Evolutionary conservation across 164 flowering plant genomes (phyloP), one percentile per base, ranked within the genome.

Genomic region (Nymphaea colorata): DNA sequence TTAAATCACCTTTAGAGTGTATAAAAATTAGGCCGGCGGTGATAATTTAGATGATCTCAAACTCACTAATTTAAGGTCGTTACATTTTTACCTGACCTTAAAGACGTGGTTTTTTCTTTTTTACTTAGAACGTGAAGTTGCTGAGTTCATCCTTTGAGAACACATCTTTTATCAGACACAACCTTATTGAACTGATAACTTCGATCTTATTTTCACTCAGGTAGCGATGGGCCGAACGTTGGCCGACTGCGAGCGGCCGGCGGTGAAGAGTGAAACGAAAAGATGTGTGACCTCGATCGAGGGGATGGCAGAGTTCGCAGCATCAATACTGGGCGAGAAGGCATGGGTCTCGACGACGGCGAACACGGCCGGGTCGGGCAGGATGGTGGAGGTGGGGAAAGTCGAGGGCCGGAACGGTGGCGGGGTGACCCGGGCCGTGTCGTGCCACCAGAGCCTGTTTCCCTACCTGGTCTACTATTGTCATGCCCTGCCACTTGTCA

Each of bases 301-400:
- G 75, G 97, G 87, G 76, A 90, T 90, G 96, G 78, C 90, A 12
- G 97, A 93, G 74, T 93, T 93, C 66, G 92, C 93, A 7, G 76
- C 78, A 0, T 77, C 86, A 3, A 83, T 86, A 2, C 68, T 93
- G 67, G 97, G 96, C 0, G 71, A 44, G 42, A 67, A 81, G 59
- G 80, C 83, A 42, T 72, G 70, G 66, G 91, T 82, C 0, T 66
- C 86, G 73, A 85, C 85, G 1, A 91, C 94, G 0, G 85, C 82
- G 16, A 84, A 72, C 36, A 79, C 85, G 2, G 68, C 75, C 0
- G 98, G 98, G 73, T 86, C 85, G 36, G 77, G 68, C 65, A 18
- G 73, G 15, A 70, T 75, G 15, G 80, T 93, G 59, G 68, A 76
- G 83, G 78, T 91, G 2, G 97, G 96, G 5, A 10, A 16, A 43